Evolutionary conservation across 176 grass and related monocot genomes (phyloP).

Genomic region (Stipa capillata): DNA sequence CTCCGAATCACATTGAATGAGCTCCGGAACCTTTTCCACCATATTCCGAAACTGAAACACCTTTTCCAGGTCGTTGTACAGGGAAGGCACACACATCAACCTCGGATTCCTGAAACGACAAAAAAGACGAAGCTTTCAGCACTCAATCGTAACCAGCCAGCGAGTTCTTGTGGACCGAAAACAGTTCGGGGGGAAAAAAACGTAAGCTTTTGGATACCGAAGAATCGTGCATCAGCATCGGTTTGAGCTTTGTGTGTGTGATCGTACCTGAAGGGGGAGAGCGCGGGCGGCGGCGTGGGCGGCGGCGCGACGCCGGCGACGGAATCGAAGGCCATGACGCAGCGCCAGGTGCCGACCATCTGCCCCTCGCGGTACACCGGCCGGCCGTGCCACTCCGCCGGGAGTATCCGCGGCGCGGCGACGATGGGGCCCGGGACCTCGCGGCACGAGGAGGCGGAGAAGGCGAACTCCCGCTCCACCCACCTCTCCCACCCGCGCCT

Average conservation of each 20-base stretch:
- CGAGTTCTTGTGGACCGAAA: background rate
- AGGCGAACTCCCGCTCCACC: conserved; percentile 45
- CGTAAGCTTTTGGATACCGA: background rate
- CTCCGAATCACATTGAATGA: background rate
- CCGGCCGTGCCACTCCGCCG: background rate
- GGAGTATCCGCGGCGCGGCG: conserved; percentile 18
- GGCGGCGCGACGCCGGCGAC: conserved; percentile 12
- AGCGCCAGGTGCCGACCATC: conserved; percentile 32
- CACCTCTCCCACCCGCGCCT: conserved; percentile 30
- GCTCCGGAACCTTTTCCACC: background rate
- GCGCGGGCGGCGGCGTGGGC: conserved; percentile 19
- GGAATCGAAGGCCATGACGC: conserved; percentile 49
- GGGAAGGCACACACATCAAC: conserved; percentile 23
- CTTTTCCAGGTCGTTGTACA: conserved; percentile 35
- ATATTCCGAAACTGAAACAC: conserved; percentile 27
- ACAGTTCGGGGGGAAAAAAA: too few relatives aligned
- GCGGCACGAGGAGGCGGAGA: conserved; percentile 19
- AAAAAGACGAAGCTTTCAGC: background rate
- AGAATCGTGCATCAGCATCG: background rate
- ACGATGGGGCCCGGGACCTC: conserved; percentile 20
- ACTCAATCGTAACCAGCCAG: background rate
- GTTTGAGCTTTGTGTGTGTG: background rate
- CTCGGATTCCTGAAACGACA: conserved; percentile 36
- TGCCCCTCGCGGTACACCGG: conserved; percentile 36
- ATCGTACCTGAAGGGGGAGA: conserved; percentile 14